These are phyloP conservation scores for Cucumis sativus DNA, from an alignment of 306 rosid species.

Conservation along the genomic window DNA sequence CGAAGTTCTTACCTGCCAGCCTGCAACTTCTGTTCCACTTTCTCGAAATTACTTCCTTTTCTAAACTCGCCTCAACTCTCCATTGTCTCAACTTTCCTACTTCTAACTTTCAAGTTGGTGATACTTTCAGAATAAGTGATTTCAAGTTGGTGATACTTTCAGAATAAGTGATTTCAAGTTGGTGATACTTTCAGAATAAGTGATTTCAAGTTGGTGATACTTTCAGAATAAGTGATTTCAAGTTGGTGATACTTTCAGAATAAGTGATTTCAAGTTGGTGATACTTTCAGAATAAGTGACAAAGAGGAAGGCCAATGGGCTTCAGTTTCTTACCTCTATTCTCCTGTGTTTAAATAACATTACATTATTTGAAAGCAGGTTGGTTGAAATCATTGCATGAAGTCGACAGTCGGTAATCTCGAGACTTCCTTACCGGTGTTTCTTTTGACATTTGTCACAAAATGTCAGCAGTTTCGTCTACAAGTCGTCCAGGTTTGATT, in stretches of 20 bases:
- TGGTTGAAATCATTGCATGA: not conserved
- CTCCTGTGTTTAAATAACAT: not conserved
- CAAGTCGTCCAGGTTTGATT: not conserved
- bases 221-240: not conserved
- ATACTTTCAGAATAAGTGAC: not conserved
- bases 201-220: not conserved
- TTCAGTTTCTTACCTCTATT: not conserved
- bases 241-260: not conserved
- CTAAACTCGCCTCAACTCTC: not conserved
- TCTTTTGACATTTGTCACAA: not conserved
- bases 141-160: not conserved
- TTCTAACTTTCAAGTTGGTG: not conserved
- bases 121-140: conserved; percentile 1
- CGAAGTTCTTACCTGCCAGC: conserved; percentile 52
- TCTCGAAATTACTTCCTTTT: conserved; percentile 80
- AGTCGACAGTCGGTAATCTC: not conserved
- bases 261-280: not conserved
- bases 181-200: not conserved
- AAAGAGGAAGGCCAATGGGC: not conserved
- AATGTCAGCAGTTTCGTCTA: not conserved
- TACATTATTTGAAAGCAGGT: not conserved
- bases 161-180: not conserved
- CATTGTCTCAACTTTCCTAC: not conserved
- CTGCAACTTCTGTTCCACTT: conserved; percentile 60
- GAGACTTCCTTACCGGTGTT: not conserved